phyloP scores from a whole-genome alignment of 768 basidiomycete species.

The Mycena floridula region DNA sequence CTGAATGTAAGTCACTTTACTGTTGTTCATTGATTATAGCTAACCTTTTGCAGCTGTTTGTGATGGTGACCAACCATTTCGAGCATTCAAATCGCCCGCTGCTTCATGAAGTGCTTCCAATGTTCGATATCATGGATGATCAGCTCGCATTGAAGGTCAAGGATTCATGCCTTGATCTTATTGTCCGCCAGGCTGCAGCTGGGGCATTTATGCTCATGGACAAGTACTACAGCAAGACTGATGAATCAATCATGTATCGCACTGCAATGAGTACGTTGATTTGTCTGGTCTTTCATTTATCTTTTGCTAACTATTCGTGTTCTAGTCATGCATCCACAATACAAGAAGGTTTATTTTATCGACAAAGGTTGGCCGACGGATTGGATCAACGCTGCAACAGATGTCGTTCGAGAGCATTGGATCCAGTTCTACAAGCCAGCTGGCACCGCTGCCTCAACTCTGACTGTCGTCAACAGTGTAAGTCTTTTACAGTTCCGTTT shows the following conservation, averaged over 20 bases:
- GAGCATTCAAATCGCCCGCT: background rate
- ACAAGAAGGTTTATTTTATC: constrained; percentile 21
- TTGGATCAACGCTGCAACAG: constrained; percentile 20
- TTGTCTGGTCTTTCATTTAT: background rate
- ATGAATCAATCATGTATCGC: constrained; percentile 11
- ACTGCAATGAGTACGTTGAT: constrained; percentile 11
- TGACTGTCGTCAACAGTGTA: no score
- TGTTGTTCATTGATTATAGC: background rate
- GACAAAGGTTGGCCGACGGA: constrained; percentile 13
- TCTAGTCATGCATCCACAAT: constrained; percentile 19
- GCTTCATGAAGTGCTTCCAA: background rate
- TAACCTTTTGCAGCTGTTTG: background rate
- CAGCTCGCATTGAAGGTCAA: background rate
- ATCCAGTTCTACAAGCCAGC: constrained; percentile 11
- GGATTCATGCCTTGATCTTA: background rate
- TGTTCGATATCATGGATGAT: background rate
- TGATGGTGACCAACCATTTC: background rate
- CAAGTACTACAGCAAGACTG: constrained; percentile 11
- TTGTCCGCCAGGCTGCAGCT: background rate
- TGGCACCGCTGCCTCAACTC: no score
- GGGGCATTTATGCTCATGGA: constrained; percentile 1
- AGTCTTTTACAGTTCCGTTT: no score
- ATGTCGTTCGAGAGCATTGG: constrained; percentile 14
- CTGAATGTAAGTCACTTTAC: no score
- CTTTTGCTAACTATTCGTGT: no score